A percentile compares a stretch with the other conserved stretches of the same genome.
phyloP scores from a whole-genome alignment of 495 filamentous ascomycete genomes.

The Talaromyces trachyspermus region DNA sequence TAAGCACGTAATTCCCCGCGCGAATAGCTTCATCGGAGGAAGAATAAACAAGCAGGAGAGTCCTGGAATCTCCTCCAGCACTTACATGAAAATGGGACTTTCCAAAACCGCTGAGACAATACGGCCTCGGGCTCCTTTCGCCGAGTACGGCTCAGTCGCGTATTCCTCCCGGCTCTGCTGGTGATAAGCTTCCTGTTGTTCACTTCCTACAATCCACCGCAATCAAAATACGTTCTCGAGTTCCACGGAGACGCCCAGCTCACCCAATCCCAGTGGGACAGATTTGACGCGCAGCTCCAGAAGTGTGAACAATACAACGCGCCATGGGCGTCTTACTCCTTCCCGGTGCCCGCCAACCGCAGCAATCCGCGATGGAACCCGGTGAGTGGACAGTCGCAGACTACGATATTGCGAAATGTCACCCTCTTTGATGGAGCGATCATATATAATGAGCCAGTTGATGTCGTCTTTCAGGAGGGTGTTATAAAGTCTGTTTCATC shows the following conservation, averaged over 20 bases:
- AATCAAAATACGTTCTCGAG: constrained; percentile 7
- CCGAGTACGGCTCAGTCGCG: neutral
- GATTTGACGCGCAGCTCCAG: neutral
- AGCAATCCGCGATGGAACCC: constrained; percentile 10
- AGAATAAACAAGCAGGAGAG: neutral
- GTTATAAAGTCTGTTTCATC: constrained; percentile 6
- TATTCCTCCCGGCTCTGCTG: constrained; percentile 3
- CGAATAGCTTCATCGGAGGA: neutral
- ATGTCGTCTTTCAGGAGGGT: constrained; percentile 7
- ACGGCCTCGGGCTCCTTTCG: neutral
- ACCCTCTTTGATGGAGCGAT: constrained; percentile 8
- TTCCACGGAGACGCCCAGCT: constrained; percentile 7
- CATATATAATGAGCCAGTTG: constrained; percentile 1
- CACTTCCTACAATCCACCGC: constrained; percentile 1
- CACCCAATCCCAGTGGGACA: constrained; percentile 3
- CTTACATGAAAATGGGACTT: neutral
- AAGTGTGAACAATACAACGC: constrained; percentile 1
- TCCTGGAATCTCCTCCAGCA: too few relatives aligned
- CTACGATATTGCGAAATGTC: constrained; percentile 6
- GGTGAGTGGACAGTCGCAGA: constrained; percentile 4
- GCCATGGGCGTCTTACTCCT: neutral
- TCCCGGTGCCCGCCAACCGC: constrained; percentile 1
- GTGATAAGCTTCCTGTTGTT: constrained; percentile 5
- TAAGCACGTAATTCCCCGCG: constrained; percentile 1
- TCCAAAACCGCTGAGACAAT: neutral